These are phyloP conservation scores for Ehretia macrophylla DNA, from an alignment of 257 asterid species.

Conservation along the genomic window DNA sequence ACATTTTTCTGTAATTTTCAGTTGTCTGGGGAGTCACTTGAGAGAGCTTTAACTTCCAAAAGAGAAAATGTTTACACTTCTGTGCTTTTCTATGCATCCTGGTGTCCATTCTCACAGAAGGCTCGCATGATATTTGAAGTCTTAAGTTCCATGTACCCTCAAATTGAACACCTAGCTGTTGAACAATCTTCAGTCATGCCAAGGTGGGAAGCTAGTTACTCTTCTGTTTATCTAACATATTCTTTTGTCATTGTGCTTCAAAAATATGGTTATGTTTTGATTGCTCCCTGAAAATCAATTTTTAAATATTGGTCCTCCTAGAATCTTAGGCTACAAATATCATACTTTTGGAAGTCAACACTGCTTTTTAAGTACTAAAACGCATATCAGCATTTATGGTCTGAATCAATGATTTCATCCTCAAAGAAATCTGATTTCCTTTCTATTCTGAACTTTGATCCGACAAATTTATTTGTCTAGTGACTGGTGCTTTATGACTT, in stretches of 20 bases:
- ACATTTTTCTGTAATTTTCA: background rate
- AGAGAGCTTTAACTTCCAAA: background rate
- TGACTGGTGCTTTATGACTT: constrained; percentile 14
- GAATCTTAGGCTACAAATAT: no score
- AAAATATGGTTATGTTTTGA: no score
- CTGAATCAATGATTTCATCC: no score
- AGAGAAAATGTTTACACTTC: background rate
- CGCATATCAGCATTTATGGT: no score
- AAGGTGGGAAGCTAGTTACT: constrained; percentile 32
- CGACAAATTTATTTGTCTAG: background rate
- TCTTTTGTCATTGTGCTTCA: background rate
- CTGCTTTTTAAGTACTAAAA: no score
- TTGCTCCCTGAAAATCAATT: no score
- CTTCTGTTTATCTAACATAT: background rate
- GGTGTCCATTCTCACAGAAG: constrained; percentile 57
- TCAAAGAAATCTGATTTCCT: no score
- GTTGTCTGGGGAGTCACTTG: background rate
- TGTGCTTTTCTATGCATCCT: constrained; percentile 33
- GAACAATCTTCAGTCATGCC: constrained; percentile 56
- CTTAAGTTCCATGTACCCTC: constrained; percentile 51
- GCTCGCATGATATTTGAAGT: constrained; percentile 37
- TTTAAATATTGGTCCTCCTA: no score
- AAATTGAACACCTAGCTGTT: constrained; percentile 51
- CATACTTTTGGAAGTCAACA: no score
- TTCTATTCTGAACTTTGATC: background rate